Conservation (phyloP, 495 filamentous ascomycete genomes). For the Neurospora sp. region DNA sequence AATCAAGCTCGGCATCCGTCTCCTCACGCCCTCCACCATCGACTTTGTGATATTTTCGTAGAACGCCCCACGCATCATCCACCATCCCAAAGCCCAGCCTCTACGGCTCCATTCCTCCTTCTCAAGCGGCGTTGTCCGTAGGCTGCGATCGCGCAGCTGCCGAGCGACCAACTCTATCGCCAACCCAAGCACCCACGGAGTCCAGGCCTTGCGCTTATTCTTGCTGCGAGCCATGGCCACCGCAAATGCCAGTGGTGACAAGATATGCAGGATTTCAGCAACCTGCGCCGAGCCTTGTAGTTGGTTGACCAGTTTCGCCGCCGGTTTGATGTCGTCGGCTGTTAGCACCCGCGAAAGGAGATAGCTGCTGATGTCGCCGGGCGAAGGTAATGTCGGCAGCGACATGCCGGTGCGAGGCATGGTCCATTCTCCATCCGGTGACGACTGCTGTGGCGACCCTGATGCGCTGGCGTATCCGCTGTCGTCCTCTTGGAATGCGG, state of each 20-base stretch:
- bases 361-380: conserved; percentile 71
- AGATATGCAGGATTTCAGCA: conserved; percentile 83
- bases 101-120: conserved; percentile 75
- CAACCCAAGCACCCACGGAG: conserved; percentile 83
- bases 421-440: conserved; percentile 55
- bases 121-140: conserved; percentile 75
- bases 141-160: conserved; percentile 64
- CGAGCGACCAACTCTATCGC: conserved; percentile 79
- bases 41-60: conserved; percentile 90
- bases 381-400: conserved; percentile 69
- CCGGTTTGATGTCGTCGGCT: conserved; percentile 91
- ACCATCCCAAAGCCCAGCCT: conserved; percentile 88
- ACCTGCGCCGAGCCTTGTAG: conserved; percentile 61
- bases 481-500: neutral
- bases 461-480: conserved; percentile 1
- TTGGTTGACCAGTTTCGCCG: conserved; percentile 67
- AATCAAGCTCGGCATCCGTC: conserved; percentile 66
- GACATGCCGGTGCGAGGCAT: conserved; percentile 89
- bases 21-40: conserved; percentile 58
- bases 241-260: conserved; percentile 83
- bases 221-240: conserved; percentile 63
- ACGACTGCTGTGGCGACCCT: neutral
- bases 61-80: conserved; percentile 88
- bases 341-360: conserved; percentile 86
- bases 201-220: conserved; percentile 57